Evolutionary conservation across 2,329 filamentous ascomycete genomes (phyloP).

Genomic region (Ceratocystis huliohia): DNA sequence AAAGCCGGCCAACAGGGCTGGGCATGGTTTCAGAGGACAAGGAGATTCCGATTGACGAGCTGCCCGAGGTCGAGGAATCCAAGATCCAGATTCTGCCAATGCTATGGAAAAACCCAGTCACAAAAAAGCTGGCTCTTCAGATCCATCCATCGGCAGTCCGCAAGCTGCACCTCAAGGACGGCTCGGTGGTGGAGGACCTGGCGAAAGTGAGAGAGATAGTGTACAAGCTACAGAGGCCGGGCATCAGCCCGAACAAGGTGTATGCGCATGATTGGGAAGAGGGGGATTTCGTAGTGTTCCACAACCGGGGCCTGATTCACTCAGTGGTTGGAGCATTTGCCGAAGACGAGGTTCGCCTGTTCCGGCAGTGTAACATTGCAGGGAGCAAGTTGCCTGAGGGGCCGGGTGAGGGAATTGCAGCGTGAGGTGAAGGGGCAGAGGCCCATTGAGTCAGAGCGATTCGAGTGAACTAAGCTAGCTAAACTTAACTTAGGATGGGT

Average conservation of each 20-base stretch:
- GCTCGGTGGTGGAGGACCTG: slow-evolving; percentile 56
- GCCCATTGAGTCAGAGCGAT: too few species aligned
- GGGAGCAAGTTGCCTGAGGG: slow-evolving; percentile 45
- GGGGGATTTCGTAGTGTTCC: slow-evolving; percentile 64
- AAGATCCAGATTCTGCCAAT: slow-evolving; percentile 64
- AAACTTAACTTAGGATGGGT: too few species aligned
- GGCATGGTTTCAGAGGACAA: slow-evolving; percentile 55
- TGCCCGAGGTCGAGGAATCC: slow-evolving; percentile 51
- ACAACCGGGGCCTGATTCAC: slow-evolving; percentile 64
- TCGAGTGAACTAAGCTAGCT: too few species aligned
- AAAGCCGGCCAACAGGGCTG: slow-evolving; percentile 54
- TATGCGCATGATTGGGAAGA: slow-evolving; percentile 68
- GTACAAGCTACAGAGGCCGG: slow-evolving; percentile 56
- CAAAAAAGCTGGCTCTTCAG: slow-evolving; percentile 55
- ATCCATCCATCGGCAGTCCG: slow-evolving; percentile 61
- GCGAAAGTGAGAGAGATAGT: slow-evolving; percentile 53
- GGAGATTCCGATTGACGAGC: slow-evolving; percentile 45
- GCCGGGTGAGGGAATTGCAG: slow-evolving; percentile 25
- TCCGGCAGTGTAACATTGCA: slow-evolving; percentile 71
- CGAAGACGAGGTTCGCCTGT: slow-evolving; percentile 59
- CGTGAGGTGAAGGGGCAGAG: background rate
- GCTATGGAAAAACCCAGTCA: slow-evolving; percentile 65
- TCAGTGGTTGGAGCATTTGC: slow-evolving; percentile 63
- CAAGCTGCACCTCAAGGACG: slow-evolving; percentile 53
- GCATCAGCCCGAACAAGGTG: slow-evolving; percentile 53